Evolutionary conservation across 768 basidiomycete genomes (phyloP), one percentile per base, ranked within the genome.

Genomic region (Panellus pusillus): DNA sequence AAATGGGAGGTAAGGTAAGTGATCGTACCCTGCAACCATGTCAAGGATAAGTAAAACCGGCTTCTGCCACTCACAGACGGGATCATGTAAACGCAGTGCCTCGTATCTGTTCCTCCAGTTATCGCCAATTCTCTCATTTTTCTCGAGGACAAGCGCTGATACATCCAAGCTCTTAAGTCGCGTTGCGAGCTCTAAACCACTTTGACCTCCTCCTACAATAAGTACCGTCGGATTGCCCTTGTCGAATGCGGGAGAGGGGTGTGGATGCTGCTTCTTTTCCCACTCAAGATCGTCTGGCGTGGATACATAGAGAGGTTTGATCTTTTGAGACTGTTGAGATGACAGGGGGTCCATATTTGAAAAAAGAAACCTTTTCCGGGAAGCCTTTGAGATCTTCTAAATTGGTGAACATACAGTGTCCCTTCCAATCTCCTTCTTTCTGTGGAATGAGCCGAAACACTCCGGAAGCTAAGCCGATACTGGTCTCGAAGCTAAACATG

Each of bases 141-240:
- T 72, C 60, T 91, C 88, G 27, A 89, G 68, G 12, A 88, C 66
- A 9, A 92, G 68, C 1, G 77, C 70, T 1, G 71, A 61, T 11
- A 91, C 68, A n/a, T 78, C 82, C 19, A 89, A 69, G 38, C 72
- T 73, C 61, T 84, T 84, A 50, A 91, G 70, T 15, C 86, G 74
- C 2, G 86, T 85, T 0, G 87, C 86, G 2, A 82, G 63, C 37
- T 77, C 80, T 27, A 93, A 68, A 1, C 88, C 90, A 55, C 77
- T 79, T 50, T 89, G 89, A 0, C 86, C 86, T 0, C 77, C 86
- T 9, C 86, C 84, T 17, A 87, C 69, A 18, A 89, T 70, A 27
- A 89, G 65, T 9, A 86, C 88, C 2, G 74, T 75, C 0, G 88
- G 87, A 44, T 81, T 74, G 3, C 61, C 63, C n/a, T 75, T 76